Conservation (phyloP, 2,329 filamentous ascomycete genomes). For the Drechslerella coelobrocha region DNA sequence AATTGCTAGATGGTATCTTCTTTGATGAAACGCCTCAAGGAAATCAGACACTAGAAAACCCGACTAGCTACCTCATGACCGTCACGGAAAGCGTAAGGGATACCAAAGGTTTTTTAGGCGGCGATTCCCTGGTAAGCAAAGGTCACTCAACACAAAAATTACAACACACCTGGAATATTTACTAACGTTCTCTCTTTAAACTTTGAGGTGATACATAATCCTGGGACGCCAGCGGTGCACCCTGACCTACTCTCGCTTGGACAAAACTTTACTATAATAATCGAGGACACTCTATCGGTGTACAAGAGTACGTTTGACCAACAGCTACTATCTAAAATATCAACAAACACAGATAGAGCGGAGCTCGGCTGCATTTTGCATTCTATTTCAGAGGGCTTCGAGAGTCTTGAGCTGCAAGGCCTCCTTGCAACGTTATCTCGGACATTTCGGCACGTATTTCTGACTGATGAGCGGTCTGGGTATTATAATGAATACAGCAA, state of each 20-base stretch:
- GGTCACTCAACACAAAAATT: conserved; percentile 2
- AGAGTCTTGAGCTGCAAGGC: neutral
- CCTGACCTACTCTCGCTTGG: conserved; percentile 9
- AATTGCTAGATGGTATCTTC: conserved; percentile 21
- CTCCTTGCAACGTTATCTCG: conserved; percentile 2
- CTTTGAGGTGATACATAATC: conserved; percentile 32
- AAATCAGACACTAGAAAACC: neutral
- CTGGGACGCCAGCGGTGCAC: conserved; percentile 13
- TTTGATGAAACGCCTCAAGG: conserved; percentile 28
- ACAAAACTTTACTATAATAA: conserved; percentile 15
- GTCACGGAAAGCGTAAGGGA: conserved; percentile 18
- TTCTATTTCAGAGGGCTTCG: conserved; percentile 3
- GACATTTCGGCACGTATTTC: conserved; percentile 18
- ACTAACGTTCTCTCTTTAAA: neutral
- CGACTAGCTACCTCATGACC: conserved; percentile 6
- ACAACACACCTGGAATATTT: conserved; percentile 5
- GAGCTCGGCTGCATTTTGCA: conserved; percentile 20
- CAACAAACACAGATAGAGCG: neutral
- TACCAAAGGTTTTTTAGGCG: neutral
- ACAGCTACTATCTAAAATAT: conserved; percentile 18
- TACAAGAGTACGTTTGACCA: conserved; percentile 3
- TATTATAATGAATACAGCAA: conserved; percentile 18
- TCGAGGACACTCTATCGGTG: conserved; percentile 14
- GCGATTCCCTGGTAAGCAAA: conserved; percentile 12
- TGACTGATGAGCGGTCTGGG: conserved; percentile 6